A percentile compares a stretch with the other conserved stretches of the same genome.
phyloP scores from a whole-genome alignment of 2,329 filamentous ascomycete species.

The Pezizomycotina sp. region DNA sequence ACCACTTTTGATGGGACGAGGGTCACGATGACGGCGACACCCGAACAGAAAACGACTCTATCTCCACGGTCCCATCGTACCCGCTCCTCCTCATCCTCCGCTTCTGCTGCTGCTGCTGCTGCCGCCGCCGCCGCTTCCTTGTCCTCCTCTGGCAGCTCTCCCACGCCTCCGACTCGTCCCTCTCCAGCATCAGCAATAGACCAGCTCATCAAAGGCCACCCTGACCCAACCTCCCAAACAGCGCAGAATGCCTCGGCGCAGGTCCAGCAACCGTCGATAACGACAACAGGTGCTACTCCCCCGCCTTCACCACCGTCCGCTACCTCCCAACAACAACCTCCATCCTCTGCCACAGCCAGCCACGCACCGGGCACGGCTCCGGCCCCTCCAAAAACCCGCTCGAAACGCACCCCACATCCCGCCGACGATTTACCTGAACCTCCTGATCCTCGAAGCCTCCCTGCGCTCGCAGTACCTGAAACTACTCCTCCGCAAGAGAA shows the following conservation, averaged over 20 bases:
- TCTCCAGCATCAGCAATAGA: too few relatives aligned
- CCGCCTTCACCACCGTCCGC: slow-evolving; percentile 11
- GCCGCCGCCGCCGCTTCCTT: background rate
- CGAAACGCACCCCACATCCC: slow-evolving; percentile 74
- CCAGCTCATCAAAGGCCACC: slow-evolving; percentile 81
- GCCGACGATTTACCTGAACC: slow-evolving; percentile 93
- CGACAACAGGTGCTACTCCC: too few relatives aligned
- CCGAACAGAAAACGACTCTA: too few relatives aligned
- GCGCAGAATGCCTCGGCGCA: slow-evolving; percentile 33
- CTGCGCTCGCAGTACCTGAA: slow-evolving; percentile 85
- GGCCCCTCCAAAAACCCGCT: slow-evolving; percentile 48
- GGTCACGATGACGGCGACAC: too few relatives aligned
- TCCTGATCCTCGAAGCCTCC: slow-evolving; percentile 88
- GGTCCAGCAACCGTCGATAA: slow-evolving; percentile 28
- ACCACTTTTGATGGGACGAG: too few relatives aligned
- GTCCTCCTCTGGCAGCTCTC: background rate
- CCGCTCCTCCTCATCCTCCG: too few relatives aligned
- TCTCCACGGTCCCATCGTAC: too few relatives aligned
- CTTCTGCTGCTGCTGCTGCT: background rate
- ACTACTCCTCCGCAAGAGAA: slow-evolving; percentile 67
- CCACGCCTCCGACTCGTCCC: slow-evolving; percentile 1
- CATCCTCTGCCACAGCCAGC: slow-evolving; percentile 28
- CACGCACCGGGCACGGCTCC: slow-evolving; percentile 33
- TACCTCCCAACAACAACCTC: slow-evolving; percentile 29
- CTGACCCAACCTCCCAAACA: slow-evolving; percentile 42